Evolutionary conservation across 305 asterid genomes (phyloP).

Genomic region (Plantago coronopus): DNA sequence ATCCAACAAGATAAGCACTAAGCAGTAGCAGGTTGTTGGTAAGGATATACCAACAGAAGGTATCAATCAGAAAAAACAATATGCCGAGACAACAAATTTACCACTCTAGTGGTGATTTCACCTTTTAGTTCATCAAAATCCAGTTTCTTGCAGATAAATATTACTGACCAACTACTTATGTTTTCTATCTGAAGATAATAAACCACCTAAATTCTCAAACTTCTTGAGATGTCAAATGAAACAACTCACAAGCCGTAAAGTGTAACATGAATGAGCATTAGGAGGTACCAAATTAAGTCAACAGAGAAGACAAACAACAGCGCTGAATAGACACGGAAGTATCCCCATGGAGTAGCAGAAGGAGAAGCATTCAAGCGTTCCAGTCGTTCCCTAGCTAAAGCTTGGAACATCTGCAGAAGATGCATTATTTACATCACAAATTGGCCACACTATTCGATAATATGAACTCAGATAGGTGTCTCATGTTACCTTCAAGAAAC

Average conservation of each 20-base stretch:
- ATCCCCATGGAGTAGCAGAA: conserved; percentile 72
- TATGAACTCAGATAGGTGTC: conserved; percentile 13
- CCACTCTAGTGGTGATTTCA: no score
- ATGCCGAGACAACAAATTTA: conserved; percentile 2
- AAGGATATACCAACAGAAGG: not conserved
- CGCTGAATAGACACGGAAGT: conserved; percentile 81
- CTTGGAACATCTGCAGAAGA: conserved; percentile 72
- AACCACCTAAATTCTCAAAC: conserved; percentile 1
- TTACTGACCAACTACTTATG: not conserved
- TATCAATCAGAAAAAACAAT: not conserved
- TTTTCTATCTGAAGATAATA: not conserved
- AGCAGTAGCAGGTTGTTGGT: not conserved
- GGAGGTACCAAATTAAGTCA: conserved; percentile 70
- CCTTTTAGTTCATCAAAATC: no score
- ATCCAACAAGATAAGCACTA: no score
- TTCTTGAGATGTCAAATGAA: conserved; percentile 9
- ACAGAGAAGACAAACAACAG: conserved; percentile 62
- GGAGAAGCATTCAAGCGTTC: conserved; percentile 94
- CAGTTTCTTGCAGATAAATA: no score
- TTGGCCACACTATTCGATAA: conserved; percentile 4
- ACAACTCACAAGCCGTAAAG: conserved; percentile 2
- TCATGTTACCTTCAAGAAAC: conserved; percentile 59
- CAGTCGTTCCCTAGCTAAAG: conserved; percentile 88
- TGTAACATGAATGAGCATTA: not conserved
- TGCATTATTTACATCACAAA: conserved; percentile 19